Percentiles rank a stretch among this genome's conserved stretches.
Conservation (phyloP, 306 rosid species). For the Benincasa hispida region DNA sequence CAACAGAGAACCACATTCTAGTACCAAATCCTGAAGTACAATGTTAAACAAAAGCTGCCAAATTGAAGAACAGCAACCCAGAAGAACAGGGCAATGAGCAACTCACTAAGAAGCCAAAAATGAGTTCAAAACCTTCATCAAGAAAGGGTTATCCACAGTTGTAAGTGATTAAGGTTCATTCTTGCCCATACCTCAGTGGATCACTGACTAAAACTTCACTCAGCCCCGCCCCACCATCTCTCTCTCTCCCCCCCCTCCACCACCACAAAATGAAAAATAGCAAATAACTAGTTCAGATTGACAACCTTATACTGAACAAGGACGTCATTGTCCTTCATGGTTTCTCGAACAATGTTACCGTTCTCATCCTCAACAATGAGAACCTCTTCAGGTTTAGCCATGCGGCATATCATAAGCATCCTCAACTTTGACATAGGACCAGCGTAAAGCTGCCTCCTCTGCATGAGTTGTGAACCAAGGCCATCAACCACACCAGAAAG, state of each 20-base stretch:
- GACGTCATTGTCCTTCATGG: conserved; percentile 97
- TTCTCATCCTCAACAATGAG: conserved; percentile 97
- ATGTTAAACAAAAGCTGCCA: neutral
- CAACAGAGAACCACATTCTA: neutral
- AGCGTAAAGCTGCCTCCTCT: conserved; percentile 79
- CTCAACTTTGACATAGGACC: conserved; percentile 90
- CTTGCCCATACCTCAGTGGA: neutral
- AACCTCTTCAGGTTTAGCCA: conserved; percentile 99
- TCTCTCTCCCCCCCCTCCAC: neutral
- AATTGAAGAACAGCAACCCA: neutral
- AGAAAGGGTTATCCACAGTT: neutral
- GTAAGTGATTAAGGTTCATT: neutral
- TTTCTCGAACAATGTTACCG: conserved; percentile 95
- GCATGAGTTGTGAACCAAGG: conserved; percentile 55
- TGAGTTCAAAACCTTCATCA: neutral
- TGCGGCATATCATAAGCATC: conserved; percentile 92
- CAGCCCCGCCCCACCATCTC: neutral
- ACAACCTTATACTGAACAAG: conserved; percentile 96
- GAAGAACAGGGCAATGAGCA: neutral
- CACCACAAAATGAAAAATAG: neutral
- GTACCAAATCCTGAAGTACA: neutral
- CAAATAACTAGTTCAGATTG: neutral
- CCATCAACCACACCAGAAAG: conserved; percentile 84
- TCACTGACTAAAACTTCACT: neutral
- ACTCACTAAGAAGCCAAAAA: neutral